Conservation (phyloP, 2,329 filamentous ascomycete species). For the Beauveria sp. region DNA sequence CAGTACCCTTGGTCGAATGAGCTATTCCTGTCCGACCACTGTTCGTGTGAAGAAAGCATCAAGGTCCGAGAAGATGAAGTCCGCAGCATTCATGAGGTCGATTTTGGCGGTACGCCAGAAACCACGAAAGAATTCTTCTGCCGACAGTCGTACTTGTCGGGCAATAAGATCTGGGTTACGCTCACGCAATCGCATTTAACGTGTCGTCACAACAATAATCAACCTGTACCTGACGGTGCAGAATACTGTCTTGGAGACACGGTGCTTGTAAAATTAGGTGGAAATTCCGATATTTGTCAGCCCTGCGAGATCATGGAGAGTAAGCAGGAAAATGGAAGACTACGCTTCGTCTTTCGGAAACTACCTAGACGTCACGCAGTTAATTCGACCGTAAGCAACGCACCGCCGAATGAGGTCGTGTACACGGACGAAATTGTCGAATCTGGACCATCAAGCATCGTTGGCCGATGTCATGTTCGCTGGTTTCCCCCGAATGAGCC, state of each 20-base stretch:
- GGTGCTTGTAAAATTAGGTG: conserved; percentile 37
- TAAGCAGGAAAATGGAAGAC: conserved; percentile 19
- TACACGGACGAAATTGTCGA: conserved; percentile 40
- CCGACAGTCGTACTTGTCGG: conserved; percentile 58
- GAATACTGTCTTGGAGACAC: conserved; percentile 49
- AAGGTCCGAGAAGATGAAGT: conserved; percentile 49
- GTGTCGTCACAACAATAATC: conserved; percentile 35
- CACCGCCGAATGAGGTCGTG: conserved; percentile 50
- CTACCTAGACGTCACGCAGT: conserved; percentile 42
- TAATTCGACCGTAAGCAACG: conserved; percentile 22
- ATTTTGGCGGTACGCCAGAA: conserved; percentile 45
- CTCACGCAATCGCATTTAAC: conserved; percentile 45
- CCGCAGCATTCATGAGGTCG: conserved; percentile 47
- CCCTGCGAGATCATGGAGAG: conserved; percentile 50
- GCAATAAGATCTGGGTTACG: conserved; percentile 54
- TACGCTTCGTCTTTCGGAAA: conserved; percentile 37
- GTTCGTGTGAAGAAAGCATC: conserved; percentile 51
- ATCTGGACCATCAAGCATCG: conserved; percentile 34
- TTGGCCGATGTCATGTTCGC: conserved; percentile 52
- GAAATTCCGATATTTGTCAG: conserved; percentile 37
- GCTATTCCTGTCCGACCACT: conserved; percentile 69
- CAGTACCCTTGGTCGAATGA: conserved; percentile 66
- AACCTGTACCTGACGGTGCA: conserved; percentile 2
- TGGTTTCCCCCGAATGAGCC: conserved; percentile 37
- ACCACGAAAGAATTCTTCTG: conserved; percentile 54